Evolutionary conservation across 1,284 basidiomycete genomes (phyloP).

Genomic region (Marasmius oreades): DNA sequence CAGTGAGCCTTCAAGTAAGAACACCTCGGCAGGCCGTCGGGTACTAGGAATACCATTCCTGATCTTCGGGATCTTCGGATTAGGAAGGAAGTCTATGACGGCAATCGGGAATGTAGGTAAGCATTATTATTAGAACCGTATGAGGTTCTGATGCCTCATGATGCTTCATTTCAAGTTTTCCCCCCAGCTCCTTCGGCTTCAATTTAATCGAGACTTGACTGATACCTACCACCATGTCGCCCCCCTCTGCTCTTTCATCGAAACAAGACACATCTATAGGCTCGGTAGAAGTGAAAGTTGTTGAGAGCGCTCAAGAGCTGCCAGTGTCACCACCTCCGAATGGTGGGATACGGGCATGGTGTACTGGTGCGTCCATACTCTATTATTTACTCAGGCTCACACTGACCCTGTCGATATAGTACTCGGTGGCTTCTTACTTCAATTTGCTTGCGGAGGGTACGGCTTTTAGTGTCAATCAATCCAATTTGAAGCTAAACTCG

Average conservation of each 20-base stretch:
- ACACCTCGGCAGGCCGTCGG: too few relatives aligned
- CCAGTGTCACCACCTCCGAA: slow-evolving; percentile 6
- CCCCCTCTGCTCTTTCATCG: background rate
- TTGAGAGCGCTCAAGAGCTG: background rate
- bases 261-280: background rate
- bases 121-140: background rate
- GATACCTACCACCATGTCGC: background rate
- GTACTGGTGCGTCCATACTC: background rate
- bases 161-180: background rate
- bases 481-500: background rate
- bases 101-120: background rate
- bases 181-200: background rate
- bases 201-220: background rate
- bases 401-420: background rate
- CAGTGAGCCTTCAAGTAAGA: too few relatives aligned
- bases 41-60: too few relatives aligned
- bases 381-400: too few relatives aligned
- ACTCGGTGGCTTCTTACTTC: slow-evolving; percentile 20
- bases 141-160: background rate
- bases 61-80: too few relatives aligned
- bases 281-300: background rate
- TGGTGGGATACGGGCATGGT: slow-evolving; percentile 10
- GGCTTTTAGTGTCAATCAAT: too few relatives aligned
- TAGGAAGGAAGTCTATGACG: background rate
- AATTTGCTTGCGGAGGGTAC: slow-evolving; percentile 36